Percentiles rank a stretch among this genome's conserved stretches.
Conservation (phyloP, 1,284 basidiomycete genomes). For the Moesziomyces sp. region DNA sequence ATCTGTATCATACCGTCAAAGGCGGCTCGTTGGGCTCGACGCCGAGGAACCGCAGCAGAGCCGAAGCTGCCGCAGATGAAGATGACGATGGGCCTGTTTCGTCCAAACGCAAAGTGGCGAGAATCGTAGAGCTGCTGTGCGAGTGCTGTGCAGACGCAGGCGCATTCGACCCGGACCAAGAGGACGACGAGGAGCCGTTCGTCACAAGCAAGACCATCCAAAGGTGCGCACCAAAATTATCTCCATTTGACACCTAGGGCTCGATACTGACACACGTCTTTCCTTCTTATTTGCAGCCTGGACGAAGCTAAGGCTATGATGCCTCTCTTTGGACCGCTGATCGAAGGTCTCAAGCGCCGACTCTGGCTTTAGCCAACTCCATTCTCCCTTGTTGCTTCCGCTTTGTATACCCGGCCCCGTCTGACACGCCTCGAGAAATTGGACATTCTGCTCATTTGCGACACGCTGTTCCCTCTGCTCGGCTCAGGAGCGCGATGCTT, state of each 20-base stretch:
- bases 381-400: too few species aligned
- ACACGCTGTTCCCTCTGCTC: too few species aligned
- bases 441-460: too few species aligned
- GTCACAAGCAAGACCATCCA: conserved; percentile 56
- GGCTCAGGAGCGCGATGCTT: too few species aligned
- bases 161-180: conserved; percentile 34
- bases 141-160: conserved; percentile 71
- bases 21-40: not conserved
- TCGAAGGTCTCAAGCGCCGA: conserved; percentile 59
- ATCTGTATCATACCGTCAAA: conserved; percentile 33
- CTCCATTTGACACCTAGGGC: not conserved
- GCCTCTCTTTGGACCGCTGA: conserved; percentile 50
- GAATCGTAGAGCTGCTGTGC: conserved; percentile 82
- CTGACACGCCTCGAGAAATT: too few species aligned
- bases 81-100: conserved; percentile 16
- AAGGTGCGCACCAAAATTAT: conserved; percentile 24
- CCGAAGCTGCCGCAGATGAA: conserved; percentile 10
- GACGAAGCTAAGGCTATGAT: conserved; percentile 60
- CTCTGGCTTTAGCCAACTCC: conserved; percentile 49
- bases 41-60: not conserved
- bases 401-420: too few species aligned
- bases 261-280: too few species aligned
- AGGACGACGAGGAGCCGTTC: conserved; percentile 21
- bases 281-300: conserved; percentile 23
- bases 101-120: conserved; percentile 79